Conservation (phyloP, 2,329 filamentous ascomycete species). For the Xylaria sp. region DNA sequence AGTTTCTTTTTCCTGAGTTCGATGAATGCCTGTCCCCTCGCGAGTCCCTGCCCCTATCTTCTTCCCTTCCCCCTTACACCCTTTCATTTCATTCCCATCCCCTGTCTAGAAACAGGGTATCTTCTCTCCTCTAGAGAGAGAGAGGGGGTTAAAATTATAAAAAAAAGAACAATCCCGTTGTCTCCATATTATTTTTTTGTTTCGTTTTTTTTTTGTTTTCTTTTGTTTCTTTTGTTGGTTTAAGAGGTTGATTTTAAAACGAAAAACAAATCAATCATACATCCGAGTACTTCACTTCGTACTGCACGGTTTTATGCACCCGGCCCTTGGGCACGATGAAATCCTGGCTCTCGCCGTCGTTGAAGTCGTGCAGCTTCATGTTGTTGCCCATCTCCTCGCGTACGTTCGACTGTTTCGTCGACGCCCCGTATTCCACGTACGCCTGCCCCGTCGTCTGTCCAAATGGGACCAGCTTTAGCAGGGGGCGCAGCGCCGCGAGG, state of each 20-base stretch:
- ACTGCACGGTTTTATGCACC: constrained; percentile 20
- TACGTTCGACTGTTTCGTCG: constrained; percentile 14
- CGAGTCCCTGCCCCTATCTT: neutral
- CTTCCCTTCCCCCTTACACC: neutral
- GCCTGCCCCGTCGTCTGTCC: constrained; percentile 16
- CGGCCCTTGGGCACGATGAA: constrained; percentile 21
- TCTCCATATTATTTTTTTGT: neutral
- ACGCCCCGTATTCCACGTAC: constrained; percentile 14
- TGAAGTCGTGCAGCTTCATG: constrained; percentile 22
- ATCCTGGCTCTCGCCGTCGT: constrained; percentile 19
- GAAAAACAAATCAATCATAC: constrained; percentile 7
- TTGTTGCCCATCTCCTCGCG: constrained; percentile 21
- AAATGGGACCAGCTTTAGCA: constrained; percentile 18
- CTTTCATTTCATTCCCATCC: neutral
- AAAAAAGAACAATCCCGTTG: neutral
- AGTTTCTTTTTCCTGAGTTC: neutral
- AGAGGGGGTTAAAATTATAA: neutral
- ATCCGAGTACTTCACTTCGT: constrained; percentile 21
- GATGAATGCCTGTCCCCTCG: neutral
- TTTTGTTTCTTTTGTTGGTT: neutral
- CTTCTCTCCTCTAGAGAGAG: neutral
- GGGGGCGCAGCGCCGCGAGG: constrained; percentile 19
- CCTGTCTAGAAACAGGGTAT: neutral
- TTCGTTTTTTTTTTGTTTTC: neutral
- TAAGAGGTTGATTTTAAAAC: too few species aligned